phyloP scores from a whole-genome alignment of 2,329 filamentous ascomycete species.

The Epichloe amarillans region DNA sequence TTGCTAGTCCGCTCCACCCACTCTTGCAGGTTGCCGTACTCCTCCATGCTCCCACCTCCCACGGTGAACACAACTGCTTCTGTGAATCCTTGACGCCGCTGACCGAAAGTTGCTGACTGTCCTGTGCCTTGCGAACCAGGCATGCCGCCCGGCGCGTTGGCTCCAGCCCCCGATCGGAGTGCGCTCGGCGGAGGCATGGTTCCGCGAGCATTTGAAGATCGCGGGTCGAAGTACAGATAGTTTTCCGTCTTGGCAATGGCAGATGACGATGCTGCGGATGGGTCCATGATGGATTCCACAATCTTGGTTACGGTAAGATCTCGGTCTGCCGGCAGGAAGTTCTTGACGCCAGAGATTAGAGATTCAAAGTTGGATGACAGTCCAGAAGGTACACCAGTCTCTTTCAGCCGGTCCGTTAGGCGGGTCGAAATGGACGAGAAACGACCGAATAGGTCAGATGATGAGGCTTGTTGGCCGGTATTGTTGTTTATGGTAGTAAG shows the following conservation, averaged over 20 bases:
- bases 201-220: constrained; percentile 82
- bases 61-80: constrained; percentile 92
- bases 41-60: constrained; percentile 95
- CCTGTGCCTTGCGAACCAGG: constrained; percentile 42
- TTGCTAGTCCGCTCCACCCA: constrained; percentile 73
- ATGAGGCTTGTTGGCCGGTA: constrained; percentile 42
- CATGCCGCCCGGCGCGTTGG: constrained; percentile 32
- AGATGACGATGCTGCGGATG: constrained; percentile 72
- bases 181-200: constrained; percentile 72
- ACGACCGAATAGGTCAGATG: constrained; percentile 77
- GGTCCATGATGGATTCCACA: constrained; percentile 96
- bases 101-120: constrained; percentile 75
- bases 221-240: constrained; percentile 94
- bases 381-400: constrained; percentile 61
- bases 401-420: constrained; percentile 86
- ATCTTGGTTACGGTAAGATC: constrained; percentile 97
- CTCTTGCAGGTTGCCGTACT: constrained; percentile 94
- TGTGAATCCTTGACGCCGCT: constrained; percentile 75
- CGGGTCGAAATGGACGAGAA: constrained; percentile 87
- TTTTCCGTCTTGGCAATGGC: constrained; percentile 94
- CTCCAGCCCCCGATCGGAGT: constrained; percentile 29
- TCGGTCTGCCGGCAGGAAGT: constrained; percentile 90
- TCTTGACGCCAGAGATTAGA: constrained; percentile 91
- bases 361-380: constrained; percentile 76
- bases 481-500: constrained; percentile 74